Percentiles rank a stretch among this genome's conserved stretches.
phyloP scores from a whole-genome alignment of 1,139 yeast genomes.

The Sugiyamaella novakii region DNA sequence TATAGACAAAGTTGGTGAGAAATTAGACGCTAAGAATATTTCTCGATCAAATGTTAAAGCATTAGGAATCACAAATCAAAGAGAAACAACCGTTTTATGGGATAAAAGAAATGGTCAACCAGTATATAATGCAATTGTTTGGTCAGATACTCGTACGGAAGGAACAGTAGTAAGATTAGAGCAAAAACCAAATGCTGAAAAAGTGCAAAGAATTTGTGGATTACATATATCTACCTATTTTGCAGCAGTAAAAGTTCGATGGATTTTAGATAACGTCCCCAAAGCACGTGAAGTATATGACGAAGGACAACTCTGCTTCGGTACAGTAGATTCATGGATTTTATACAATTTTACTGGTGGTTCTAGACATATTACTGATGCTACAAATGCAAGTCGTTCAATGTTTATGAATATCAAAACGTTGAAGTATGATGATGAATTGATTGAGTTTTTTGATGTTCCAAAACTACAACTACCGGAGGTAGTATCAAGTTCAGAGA shows the following conservation, averaged over 20 bases:
- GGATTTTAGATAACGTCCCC: constrained; percentile 83
- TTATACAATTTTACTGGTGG: constrained; percentile 77
- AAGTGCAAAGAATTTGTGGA: constrained; percentile 71
- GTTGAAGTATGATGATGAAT: constrained; percentile 71
- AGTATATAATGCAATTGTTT: constrained; percentile 83
- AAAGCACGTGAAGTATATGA: constrained; percentile 72
- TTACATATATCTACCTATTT: constrained; percentile 89
- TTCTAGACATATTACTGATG: constrained; percentile 72
- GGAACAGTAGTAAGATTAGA: constrained; percentile 65
- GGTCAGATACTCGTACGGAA: constrained; percentile 92
- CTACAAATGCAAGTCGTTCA: constrained; percentile 90
- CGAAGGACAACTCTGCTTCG: constrained; percentile 79
- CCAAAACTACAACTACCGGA: constrained; percentile 72
- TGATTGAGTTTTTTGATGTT: constrained; percentile 77
- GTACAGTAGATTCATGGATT: constrained; percentile 95
- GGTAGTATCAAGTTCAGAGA: constrained; percentile 77
- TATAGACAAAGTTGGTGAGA: constrained; percentile 41
- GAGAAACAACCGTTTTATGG: constrained; percentile 95
- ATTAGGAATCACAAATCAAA: constrained; percentile 91
- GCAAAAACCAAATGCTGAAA: constrained; percentile 58
- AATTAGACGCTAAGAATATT: constrained; percentile 39
- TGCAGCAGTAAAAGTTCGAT: constrained; percentile 85
- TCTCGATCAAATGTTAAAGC: constrained; percentile 40
- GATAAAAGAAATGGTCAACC: constrained; percentile 81
- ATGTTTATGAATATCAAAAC: constrained; percentile 85